Evolutionary conservation across 164 flowering plant genomes (phyloP), one percentile per base, ranked within the genome.

Genomic region (Aristolochia fimbriata): DNA sequence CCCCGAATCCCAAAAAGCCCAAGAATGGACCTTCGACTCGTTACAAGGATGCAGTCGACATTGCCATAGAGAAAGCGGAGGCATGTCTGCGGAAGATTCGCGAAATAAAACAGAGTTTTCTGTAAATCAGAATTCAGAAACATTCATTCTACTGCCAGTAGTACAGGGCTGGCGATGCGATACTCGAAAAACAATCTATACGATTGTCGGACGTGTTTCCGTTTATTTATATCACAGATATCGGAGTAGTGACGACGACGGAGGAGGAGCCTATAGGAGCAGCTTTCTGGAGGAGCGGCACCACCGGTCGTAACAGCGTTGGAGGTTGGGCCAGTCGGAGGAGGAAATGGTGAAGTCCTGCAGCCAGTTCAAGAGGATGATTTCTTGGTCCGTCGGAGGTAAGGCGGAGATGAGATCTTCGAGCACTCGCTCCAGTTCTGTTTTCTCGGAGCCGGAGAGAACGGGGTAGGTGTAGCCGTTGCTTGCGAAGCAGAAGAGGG

Each of bases 281-380:
- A 77, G 69, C 37, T 71, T 58, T 7, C 87, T 73, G 62, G 76
- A 68, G 0, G 69, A 65, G n/a, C 70, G 70, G 57, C 83, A 83
- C 84, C 83, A 82, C 6, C 66, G 70, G 58, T 78, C 77, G 51
- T 77, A 80, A 8, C 81, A 65, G 0, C 19, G 24, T 20, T 75
- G 81, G 57, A 80, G 84, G 64, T 82, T 78, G 0, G 87, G 87
- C 87, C 87, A 82, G 10, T 82, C 81, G 0, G 87, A 76, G 24
- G 73, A 30, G 6, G 78, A 66, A 15, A 57, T 23, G 11, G 76
- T 41, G 60, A 60, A 82, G 57, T 80, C 83, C 24, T 78, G 83
- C 0, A 82, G 56, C 87, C 87, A 82, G 19, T 78, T 80, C 1
- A 71, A 61, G 45, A 82, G 77, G 27, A 82, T 69, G 0, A 77